Evolutionary conservation across 2,329 filamentous ascomycete genomes (phyloP), one percentile per base, ranked within the genome.

Genomic region (Aureobasidium subglaciale): DNA sequence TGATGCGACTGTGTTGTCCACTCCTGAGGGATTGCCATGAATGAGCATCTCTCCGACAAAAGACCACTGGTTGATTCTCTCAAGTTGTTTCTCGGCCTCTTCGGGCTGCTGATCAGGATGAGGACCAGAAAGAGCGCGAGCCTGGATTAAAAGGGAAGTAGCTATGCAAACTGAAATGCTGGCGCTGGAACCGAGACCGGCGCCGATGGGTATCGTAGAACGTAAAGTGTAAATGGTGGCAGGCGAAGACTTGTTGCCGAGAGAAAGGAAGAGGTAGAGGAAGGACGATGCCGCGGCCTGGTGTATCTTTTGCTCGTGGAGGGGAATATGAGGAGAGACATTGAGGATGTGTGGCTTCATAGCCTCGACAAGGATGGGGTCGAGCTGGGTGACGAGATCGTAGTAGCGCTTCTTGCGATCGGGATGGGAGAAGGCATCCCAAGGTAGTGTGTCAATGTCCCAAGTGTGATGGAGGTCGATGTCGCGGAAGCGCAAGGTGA

Each of bases 31-130:
- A 66, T 95, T 97, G 34, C 92, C 93, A 68, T 99, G 93, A 60
- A 97, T 96, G 72, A 90, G 93, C 83, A 97, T 87, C 70, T 99
- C 93, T 22, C 87, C 87, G 1, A 99, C 93, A 70, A 96, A 97
- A 0, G 93, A 91, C 93, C 95, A 99, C 59, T 88, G 82, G 71
- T 99, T 99, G 73, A 99, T 96, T 60, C 92, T 84, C 73, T 97
- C 91, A 27, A 97, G 81, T 68, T 99, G 92, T 40, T 90, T 73
- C 58, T 88, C 84, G n/a, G 89, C 89, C 73, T 99, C 93, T 55
- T 90, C 85, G 0, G 84, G 73, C 4, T 90, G 89, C 70, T 97
- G 92, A 64, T 97, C 92, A 0, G 88, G 88, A 67, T 97, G 92
- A 1, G 93, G 93, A 0, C 90, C 90, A 1, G 90, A 87, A 5